phyloP scores from a whole-genome alignment of 768 basidiomycete genomes.

The Brasilioporus rufonigricans region DNA sequence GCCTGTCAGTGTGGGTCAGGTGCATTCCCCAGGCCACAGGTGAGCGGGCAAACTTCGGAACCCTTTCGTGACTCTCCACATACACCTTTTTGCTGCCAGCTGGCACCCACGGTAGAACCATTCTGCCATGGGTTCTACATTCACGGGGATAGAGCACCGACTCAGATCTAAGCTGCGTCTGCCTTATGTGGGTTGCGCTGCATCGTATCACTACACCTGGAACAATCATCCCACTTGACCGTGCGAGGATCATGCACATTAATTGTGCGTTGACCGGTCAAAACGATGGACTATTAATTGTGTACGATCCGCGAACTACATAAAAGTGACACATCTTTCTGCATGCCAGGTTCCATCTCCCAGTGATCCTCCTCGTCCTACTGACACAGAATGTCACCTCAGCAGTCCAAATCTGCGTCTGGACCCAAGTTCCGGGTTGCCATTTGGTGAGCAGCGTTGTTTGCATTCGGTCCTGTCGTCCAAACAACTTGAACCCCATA shows the following conservation, averaged over 20 bases:
- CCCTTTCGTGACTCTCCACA: too few species aligned
- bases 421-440: constrained; percentile 18
- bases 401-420: background rate
- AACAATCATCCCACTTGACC: background rate
- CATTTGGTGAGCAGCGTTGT: constrained; percentile 16
- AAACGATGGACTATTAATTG: background rate
- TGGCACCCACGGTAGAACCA: too few species aligned
- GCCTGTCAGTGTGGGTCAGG: too few species aligned
- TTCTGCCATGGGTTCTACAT: too few species aligned
- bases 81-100: too few species aligned
- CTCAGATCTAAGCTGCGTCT: too few species aligned
- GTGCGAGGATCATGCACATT: background rate
- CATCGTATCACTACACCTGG: background rate
- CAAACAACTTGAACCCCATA: constrained; percentile 7
- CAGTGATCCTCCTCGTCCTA: background rate
- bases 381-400: too few species aligned
- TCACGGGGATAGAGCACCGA: too few species aligned
- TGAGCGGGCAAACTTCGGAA: too few species aligned
- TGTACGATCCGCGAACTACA: background rate
- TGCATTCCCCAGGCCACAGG: too few species aligned
- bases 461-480: background rate
- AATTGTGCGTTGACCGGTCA: too few species aligned
- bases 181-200: background rate
- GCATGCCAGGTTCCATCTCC: background rate
- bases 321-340: background rate